Base-by-base conservation (phyloP, 805 yeast genomes). In the Hanseniaspora lachancei region DNA sequence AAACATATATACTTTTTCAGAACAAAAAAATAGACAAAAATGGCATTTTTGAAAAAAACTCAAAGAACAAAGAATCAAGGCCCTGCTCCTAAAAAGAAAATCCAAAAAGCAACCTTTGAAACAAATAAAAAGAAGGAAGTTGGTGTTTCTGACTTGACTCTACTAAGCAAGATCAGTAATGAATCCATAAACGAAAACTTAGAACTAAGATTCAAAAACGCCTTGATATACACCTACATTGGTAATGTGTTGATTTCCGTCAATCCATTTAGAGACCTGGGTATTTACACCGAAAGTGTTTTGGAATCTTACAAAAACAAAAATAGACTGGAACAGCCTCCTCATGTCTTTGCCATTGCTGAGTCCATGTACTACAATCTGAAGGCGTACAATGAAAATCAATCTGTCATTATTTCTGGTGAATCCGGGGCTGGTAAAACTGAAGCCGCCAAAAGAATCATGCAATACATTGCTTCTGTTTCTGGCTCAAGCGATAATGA, bases 351-450 rank as follows among this genome's bases (percentile, higher is more conserved):
- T 70, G 96, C 97, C 54, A 89, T 93, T 64, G 98, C 99, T 12
- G 99, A 93, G 70, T 73, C 95, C 38, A 89, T 93, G 95, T 93
- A 84, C 70, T 91, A 93, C 71, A 86, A 91, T 68, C 77, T 93
- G 82, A 89, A 89, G 70, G 84, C 95, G 0, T 93, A 93, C 70
- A 80, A 85, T 58, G 97, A 93, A 63, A 88, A 82, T 66, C 98
- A 93, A 68, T 91, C 97, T 77, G 97, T 93, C 23, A 93, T 93
- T 63, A 93, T 93, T 61, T 86, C 96, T 2, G 97, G 97, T 57
- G 97, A 91, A 68, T 86, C 96, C 1, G 97, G 97, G 59, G 97
- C 97, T 5, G 97, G 97, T 51, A 91, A 91, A 67, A 91, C 97
- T 5, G 97, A 91, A 71, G 97, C 97, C 23, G 97, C 97, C 43